These are phyloP conservation scores for Trichosporon ovoides DNA, from an alignment of 1,284 basidiomycete species.

Conservation along the genomic window DNA sequence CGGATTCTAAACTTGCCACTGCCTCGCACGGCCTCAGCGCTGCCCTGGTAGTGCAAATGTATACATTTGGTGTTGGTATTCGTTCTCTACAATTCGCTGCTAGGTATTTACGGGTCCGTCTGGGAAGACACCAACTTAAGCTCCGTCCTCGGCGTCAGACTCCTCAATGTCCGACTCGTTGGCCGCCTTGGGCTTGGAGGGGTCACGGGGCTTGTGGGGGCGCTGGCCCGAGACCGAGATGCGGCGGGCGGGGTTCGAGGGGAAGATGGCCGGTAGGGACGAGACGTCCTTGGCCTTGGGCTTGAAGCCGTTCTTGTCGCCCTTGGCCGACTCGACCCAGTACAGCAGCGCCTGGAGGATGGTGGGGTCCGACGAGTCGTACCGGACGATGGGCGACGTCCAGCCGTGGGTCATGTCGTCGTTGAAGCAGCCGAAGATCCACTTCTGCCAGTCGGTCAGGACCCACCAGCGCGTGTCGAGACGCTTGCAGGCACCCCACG, in stretches of 20 bases:
- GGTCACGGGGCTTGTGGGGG: slow-evolving; percentile 19
- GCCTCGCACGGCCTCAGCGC: too few relatives aligned
- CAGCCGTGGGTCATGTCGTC: slow-evolving; percentile 41
- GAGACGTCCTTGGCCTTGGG: slow-evolving; percentile 33
- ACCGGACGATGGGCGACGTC: slow-evolving; percentile 36
- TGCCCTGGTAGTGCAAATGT: too few relatives aligned
- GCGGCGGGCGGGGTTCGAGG: slow-evolving; percentile 45
- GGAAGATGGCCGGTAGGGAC: slow-evolving; percentile 35
- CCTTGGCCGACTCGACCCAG: slow-evolving; percentile 41
- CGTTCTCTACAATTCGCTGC: too few relatives aligned
- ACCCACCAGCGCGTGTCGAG: slow-evolving; percentile 45
- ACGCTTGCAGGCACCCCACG: slow-evolving; percentile 43
- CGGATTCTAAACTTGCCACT: too few relatives aligned
- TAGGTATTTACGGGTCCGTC: too few relatives aligned
- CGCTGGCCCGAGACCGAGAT: slow-evolving; percentile 25
- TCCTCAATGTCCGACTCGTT: slow-evolving; percentile 49
- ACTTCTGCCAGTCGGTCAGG: slow-evolving; percentile 49
- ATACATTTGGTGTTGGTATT: too few relatives aligned
- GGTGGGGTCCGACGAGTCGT: slow-evolving; percentile 34
- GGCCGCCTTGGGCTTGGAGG: slow-evolving; percentile 32
- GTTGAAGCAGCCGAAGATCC: slow-evolving; percentile 49
- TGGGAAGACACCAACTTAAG: neutral
- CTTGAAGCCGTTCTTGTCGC: slow-evolving; percentile 10
- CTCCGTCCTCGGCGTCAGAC: slow-evolving; percentile 37
- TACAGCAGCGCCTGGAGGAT: slow-evolving; percentile 43